Evolutionary conservation across 805 yeast genomes (phyloP).

Genomic region (Metschnikowia hibisci): DNA sequence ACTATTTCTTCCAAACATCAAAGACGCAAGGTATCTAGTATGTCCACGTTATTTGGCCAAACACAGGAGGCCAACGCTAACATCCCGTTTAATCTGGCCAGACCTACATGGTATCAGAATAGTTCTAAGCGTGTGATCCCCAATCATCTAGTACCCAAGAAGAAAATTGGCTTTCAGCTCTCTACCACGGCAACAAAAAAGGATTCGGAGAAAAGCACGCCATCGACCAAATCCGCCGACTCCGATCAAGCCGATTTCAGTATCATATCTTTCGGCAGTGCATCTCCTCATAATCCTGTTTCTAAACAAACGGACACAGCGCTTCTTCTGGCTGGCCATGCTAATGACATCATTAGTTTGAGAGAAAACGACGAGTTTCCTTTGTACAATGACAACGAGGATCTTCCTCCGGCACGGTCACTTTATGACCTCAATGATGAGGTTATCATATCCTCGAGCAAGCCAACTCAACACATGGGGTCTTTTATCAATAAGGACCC

Average conservation of each 20-base stretch:
- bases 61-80: conserved; percentile 1
- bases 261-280: conserved; percentile 34
- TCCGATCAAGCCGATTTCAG: conserved; percentile 20
- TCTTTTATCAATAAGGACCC: conserved; percentile 48
- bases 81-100: conserved; percentile 5
- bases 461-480: conserved; percentile 33
- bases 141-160: conserved; percentile 39
- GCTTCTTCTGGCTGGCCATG: conserved; percentile 10
- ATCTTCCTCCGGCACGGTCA: conserved; percentile 49
- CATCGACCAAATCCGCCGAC: conserved; percentile 6
- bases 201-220: conserved; percentile 7
- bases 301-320: conserved; percentile 17
- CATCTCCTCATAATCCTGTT: conserved; percentile 17
- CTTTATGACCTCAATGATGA: conserved; percentile 47
- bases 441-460: conserved; percentile 33
- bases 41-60: conserved; percentile 11
- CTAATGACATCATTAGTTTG: conserved; percentile 29
- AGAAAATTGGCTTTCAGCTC: conserved; percentile 39
- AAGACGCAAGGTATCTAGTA: not conserved
- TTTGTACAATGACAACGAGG: conserved; percentile 31
- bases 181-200: conserved; percentile 19
- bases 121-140: conserved; percentile 36
- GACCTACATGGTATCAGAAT: conserved; percentile 38
- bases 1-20: not conserved
- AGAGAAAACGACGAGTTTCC: conserved; percentile 27